Base-by-base conservation (phyloP, 805 yeast species). In the Metschnikowia shivogae region DNA sequence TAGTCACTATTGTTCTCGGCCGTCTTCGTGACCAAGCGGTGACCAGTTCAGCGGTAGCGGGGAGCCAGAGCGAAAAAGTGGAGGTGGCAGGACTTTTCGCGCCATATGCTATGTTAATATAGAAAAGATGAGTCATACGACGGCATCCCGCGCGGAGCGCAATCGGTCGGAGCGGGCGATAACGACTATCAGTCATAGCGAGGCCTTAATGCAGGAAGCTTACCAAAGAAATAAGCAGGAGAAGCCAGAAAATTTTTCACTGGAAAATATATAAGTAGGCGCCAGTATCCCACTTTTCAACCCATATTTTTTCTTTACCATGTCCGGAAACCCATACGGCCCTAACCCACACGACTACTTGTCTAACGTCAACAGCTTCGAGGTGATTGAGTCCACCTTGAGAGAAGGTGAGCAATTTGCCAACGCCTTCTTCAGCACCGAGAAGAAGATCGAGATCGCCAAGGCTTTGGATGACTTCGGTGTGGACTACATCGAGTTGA, bases 321-420 rank as follows among this genome's bases (percentile, higher is more conserved):
- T 57, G 61, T 51, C 61, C 34, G 56, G 44, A 32, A 78, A 78
- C 58, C 82, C 82, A 37, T 78, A 78, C 55, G 82, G 81, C 28
- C 81, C 82, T 35, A 74, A 78, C 53, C 83, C 83, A 19, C 67
- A 78, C 48, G 82, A 78, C 63, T 77, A 64, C 51, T 64, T 78
- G 50, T 78, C 82, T 30, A 78, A 78, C 53, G 82, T 78, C 24
- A 64, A 67, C 49, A 70, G 69, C 56, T 78, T 78, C 59, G 72
- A 78, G 62, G 61, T 78, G 33, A 78, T 78, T 47, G 83, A 78
- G 56, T 73, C 81, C 26, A 78, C 83, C 19, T 67, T 78, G 45
- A 76, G 83, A 74, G 83, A 78, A 60, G 83, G 83, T 58, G 83
- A 78, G 61, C 83, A 78, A 60, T 78, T 78, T 53, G 82, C 83